Percentiles rank a stretch among this genome's conserved stretches.
phyloP scores from a whole-genome alignment of 2,329 filamentous ascomycete genomes.

The Passalora sequoiae region DNA sequence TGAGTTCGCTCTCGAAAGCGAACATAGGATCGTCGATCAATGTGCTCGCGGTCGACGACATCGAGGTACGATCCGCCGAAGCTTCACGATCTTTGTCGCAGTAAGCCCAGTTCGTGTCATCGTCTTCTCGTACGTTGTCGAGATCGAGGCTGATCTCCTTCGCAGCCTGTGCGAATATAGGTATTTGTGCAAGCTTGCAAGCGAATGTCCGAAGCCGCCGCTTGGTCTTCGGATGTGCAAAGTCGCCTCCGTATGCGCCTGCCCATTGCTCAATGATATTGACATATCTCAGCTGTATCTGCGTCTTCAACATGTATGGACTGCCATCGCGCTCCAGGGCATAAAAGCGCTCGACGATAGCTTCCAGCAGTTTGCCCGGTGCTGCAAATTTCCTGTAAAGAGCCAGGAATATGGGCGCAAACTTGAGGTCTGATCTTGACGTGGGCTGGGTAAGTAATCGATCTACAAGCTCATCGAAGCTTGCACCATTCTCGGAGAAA shows the following conservation, averaged over 20 bases:
- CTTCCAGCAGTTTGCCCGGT: conserved; percentile 69
- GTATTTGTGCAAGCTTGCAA: conserved; percentile 64
- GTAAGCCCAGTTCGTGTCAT: conserved; percentile 89
- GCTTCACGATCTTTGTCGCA: conserved; percentile 59
- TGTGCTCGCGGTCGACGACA: conserved; percentile 31
- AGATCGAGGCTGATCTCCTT: conserved; percentile 79
- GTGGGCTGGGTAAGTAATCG: conserved; percentile 76
- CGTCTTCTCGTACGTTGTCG: conserved; percentile 72
- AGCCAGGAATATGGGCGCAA: conserved; percentile 81
- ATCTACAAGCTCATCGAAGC: conserved; percentile 61
- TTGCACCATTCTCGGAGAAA: conserved; percentile 52
- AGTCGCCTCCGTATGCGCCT: conserved; percentile 83
- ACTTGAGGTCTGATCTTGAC: conserved; percentile 84
- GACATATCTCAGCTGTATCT: conserved; percentile 76
- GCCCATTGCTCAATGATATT: conserved; percentile 86
- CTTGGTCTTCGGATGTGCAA: conserved; percentile 71
- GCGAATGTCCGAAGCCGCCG: conserved; percentile 72
- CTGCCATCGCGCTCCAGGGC: conserved; percentile 60
- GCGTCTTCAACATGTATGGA: conserved; percentile 69
- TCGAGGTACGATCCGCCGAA: conserved; percentile 32
- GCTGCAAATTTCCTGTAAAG: conserved; percentile 91
- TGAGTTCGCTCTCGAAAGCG: conserved; percentile 27
- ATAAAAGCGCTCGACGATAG: conserved; percentile 73
- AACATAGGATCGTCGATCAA: conserved; percentile 33
- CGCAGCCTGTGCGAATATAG: conserved; percentile 77